phyloP scores from a whole-genome alignment of 495 filamentous ascomycete genomes.

The Aspergillus haitiensis region DNA sequence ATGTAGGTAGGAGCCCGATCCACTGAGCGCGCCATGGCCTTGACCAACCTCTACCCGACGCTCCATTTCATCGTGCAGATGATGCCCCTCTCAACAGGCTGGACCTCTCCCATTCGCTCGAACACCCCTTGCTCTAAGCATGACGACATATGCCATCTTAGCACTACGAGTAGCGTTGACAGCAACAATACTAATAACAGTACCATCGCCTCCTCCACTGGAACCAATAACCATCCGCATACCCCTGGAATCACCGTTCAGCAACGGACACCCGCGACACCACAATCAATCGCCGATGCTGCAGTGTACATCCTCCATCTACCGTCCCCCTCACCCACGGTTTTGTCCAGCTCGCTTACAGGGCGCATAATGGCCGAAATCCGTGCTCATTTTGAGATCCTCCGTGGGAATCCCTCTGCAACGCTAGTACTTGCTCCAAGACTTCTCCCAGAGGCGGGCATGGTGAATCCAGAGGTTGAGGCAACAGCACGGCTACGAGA shows the following conservation, averaged over 20 bases:
- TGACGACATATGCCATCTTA: not conserved
- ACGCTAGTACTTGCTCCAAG: slow-evolving; percentile 24
- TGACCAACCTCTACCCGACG: slow-evolving; percentile 30
- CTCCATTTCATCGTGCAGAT: slow-evolving; percentile 38
- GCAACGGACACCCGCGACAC: slow-evolving; percentile 21
- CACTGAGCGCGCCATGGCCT: slow-evolving; percentile 20
- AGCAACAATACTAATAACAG: not conserved
- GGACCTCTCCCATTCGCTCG: not conserved
- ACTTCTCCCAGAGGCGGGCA: slow-evolving; percentile 25
- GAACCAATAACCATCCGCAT: not conserved
- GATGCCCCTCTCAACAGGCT: not conserved
- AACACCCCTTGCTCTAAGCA: slow-evolving; percentile 1
- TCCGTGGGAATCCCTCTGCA: slow-evolving; percentile 23
- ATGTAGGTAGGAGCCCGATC: slow-evolving; percentile 28
- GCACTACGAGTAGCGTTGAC: not conserved
- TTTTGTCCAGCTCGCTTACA: slow-evolving; percentile 8
- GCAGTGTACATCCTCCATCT: slow-evolving; percentile 36
- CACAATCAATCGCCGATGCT: slow-evolving; percentile 31
- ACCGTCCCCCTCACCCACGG: slow-evolving; percentile 20
- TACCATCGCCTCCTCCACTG: slow-evolving; percentile 5
- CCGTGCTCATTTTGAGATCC: slow-evolving; percentile 20
- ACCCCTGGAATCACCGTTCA: slow-evolving; percentile 23
- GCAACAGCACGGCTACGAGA: slow-evolving; percentile 29
- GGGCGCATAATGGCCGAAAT: slow-evolving; percentile 24
- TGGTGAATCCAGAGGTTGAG: slow-evolving; percentile 24